Evolutionary conservation across 2,329 filamentous ascomycete species (phyloP), one percentile per base, ranked within the genome.

Genomic region (Stagonosporopsis vannaccii): DNA sequence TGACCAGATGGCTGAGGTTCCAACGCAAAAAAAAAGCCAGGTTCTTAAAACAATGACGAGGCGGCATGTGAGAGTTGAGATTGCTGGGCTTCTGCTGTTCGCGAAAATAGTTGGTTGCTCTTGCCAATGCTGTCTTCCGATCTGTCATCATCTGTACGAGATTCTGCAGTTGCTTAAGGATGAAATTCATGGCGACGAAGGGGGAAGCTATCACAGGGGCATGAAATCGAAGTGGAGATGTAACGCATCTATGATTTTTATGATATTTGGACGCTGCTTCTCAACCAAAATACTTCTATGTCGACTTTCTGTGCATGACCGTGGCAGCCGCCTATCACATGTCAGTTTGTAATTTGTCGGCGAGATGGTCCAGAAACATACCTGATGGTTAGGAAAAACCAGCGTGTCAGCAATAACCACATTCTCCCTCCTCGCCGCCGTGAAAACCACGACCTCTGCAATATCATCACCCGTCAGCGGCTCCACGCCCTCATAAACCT

Each of bases 381-480:
- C 92, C 85, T 97, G 93, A 73, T 97, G 92, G 69, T 89, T 95
- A 5, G 93, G 93, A 77, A 90, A 97, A 49, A 97, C 81, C 59
- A 97, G 78, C 6, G 91, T 90, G 77, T 97, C 93, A 19, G 93
- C 93, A 65, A 97, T 78, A 19, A 97, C 91, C 5, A 97, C 91
- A 73, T 97, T 97, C 79, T 97, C 91, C 66, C 89, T 86, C 68
- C 93, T 85, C 3, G 90, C 89, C 4, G 90, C 92, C 2, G 90
- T 84, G 72, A 97, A 97, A 7, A 97, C 92, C 30, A 97, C 83
- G 26, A 96, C 84, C 79, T 97, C 93, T 12, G 93, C 93, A 70
- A 97, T 92, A 71, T 97, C 93, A 45, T 95, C 91, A 0, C 90
- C 90, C 0, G 92, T 96, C 65, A 97, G 81, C 36, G 93, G 92